Evolutionary conservation across 2,329 filamentous ascomycete species (phyloP).

Genomic region (Cladosporium sp.): DNA sequence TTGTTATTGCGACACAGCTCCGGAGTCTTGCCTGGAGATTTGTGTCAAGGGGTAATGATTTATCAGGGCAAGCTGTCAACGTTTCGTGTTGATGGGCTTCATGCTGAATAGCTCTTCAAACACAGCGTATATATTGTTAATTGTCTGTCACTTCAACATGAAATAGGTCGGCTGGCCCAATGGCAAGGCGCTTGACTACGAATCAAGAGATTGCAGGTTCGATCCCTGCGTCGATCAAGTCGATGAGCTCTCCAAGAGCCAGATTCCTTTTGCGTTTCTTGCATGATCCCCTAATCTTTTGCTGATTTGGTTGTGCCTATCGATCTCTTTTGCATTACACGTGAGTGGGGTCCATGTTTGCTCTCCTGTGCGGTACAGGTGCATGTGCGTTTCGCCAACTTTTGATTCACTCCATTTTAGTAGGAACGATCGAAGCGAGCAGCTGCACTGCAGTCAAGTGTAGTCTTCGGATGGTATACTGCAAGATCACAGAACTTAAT

Average conservation of each 20-base stretch:
- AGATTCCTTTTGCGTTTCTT: neutral
- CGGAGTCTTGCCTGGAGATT: neutral
- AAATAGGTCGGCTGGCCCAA: slow-evolving; percentile 48
- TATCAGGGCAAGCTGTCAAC: neutral
- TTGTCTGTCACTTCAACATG: too few species aligned
- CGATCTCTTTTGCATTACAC: neutral
- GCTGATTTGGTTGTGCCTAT: neutral
- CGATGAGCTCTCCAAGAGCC: neutral
- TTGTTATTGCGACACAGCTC: neutral
- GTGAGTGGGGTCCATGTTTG: too few species aligned
- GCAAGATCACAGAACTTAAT: neutral
- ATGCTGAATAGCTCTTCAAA: too few species aligned
- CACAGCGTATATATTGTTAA: too few species aligned
- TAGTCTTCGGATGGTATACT: neutral
- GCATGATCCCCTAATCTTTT: neutral
- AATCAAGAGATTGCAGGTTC: slow-evolving; percentile 26
- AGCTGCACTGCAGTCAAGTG: too few species aligned
- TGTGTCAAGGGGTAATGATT: neutral
- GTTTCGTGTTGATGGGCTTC: neutral
- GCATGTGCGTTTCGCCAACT: too few species aligned
- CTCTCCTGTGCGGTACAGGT: too few species aligned
- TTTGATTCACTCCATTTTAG: too few species aligned
- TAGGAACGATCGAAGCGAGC: too few species aligned
- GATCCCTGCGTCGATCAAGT: slow-evolving; percentile 23
- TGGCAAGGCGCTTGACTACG: slow-evolving; percentile 62